Percentiles rank a stretch among this genome's conserved stretches.
phyloP scores from a whole-genome alignment of 2,329 filamentous ascomycete genomes.

The Rhinocladiella mackenziei region DNA sequence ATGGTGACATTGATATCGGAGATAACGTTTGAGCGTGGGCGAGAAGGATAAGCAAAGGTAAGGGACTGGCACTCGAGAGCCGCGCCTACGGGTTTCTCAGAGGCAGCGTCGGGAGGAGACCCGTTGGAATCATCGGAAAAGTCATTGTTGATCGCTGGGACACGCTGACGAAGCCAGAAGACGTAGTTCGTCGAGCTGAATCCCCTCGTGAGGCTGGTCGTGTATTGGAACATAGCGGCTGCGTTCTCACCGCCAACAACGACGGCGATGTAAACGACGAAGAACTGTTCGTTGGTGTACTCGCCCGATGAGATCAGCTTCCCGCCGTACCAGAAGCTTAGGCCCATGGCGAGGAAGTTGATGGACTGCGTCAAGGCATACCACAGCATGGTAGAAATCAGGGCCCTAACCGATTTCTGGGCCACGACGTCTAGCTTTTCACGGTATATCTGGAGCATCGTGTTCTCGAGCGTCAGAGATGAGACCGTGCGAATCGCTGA shows the following conservation, averaged over 20 bases:
- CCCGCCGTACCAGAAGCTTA: conserved; percentile 58
- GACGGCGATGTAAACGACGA: conserved; percentile 45
- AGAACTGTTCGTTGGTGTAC: conserved; percentile 38
- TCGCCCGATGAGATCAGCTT: conserved; percentile 51
- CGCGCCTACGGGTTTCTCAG: too few relatives aligned
- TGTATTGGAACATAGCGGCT: conserved; percentile 33
- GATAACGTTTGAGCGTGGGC: too few relatives aligned
- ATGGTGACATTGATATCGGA: too few relatives aligned
- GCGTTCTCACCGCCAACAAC: conserved; percentile 37
- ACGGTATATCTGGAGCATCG: conserved; percentile 37
- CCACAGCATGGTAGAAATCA: conserved; percentile 33
- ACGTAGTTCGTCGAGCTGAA: conserved; percentile 50
- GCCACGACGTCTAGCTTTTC: conserved; percentile 29
- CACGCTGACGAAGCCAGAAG: conserved; percentile 45
- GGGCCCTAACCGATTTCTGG: conserved; percentile 25
- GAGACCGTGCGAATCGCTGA: conserved; percentile 49
- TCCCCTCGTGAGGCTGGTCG: conserved; percentile 50
- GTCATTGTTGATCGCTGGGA: conserved; percentile 43
- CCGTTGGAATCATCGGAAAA: too few relatives aligned
- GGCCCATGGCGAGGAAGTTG: conserved; percentile 31
- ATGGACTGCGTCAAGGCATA: conserved; percentile 35
- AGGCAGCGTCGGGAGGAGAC: too few relatives aligned
- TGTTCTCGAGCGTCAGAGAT: conserved; percentile 46
- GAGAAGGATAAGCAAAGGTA: too few relatives aligned
- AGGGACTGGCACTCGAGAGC: conserved; percentile 44